Percentiles rank a stretch among this genome's conserved stretches.
These are phyloP conservation scores for Mycena alexandri DNA, from an alignment of 768 basidiomycete species.

Conservation along the genomic window DNA sequence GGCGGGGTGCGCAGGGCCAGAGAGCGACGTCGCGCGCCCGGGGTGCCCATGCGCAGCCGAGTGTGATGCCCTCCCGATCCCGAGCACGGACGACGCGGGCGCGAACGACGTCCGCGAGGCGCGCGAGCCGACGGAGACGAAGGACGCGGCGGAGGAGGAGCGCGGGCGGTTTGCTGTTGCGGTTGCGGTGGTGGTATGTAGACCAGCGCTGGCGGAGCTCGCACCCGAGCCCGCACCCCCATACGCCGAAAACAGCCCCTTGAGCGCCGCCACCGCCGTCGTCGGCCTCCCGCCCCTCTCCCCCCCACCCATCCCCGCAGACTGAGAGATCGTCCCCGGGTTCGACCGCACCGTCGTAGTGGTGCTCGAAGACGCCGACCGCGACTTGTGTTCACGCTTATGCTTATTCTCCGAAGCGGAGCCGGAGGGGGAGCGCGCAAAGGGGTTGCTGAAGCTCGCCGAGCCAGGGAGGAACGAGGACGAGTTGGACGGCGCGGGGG, in stretches of 20 bases:
- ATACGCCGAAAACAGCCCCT: constrained; percentile 60
- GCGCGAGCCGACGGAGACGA: constrained; percentile 5
- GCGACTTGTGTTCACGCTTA: too few species aligned
- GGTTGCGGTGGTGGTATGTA: too few species aligned
- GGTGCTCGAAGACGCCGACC: too few species aligned
- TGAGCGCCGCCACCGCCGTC: constrained; percentile 67
- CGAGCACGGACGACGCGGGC: not conserved
- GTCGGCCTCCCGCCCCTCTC: constrained; percentile 3
- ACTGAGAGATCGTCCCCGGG: too few species aligned
- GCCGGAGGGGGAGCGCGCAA: too few species aligned
- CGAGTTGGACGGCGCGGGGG: constrained; percentile 47
- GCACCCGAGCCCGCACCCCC: too few species aligned
- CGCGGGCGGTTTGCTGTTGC: constrained; percentile 58
- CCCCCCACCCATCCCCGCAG: not conserved
- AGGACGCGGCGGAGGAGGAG: constrained; percentile 49
- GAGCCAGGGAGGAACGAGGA: constrained; percentile 22
- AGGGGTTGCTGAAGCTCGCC: not conserved
- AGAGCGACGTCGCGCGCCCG: not conserved
- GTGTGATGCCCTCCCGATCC: not conserved
- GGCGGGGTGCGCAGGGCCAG: not conserved
- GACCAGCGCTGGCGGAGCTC: too few species aligned
- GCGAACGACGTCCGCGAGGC: constrained; percentile 40
- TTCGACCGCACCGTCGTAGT: too few species aligned
- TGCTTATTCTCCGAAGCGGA: too few species aligned
- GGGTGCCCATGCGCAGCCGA: too few species aligned